A percentile compares a stretch with the other conserved stretches of the same genome.
Evolutionary conservation across 2,329 filamentous ascomycete species (phyloP).

Genomic region (Sporothrix sp.): DNA sequence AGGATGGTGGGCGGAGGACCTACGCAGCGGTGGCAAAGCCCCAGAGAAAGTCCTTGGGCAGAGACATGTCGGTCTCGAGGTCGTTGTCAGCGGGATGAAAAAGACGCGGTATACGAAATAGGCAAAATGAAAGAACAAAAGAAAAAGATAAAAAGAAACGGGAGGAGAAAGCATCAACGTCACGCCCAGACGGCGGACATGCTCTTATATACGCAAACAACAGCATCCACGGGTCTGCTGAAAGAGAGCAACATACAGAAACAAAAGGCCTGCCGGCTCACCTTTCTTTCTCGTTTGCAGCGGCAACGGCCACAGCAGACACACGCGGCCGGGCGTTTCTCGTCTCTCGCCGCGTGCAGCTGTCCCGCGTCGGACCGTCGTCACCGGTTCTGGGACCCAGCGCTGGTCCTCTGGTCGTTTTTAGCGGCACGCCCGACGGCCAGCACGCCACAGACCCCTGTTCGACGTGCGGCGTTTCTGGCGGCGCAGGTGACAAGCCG

Average conservation of each 20-base stretch:
- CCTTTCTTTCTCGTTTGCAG: no score
- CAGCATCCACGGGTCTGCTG: no score
- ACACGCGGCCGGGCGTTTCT: no score
- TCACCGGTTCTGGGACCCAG: conserved; percentile 29
- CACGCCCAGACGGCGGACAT: conserved; percentile 7
- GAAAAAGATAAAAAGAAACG: background rate
- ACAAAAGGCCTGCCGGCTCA: no score
- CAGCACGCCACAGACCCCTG: no score
- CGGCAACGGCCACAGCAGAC: no score
- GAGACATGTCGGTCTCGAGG: conserved; percentile 45
- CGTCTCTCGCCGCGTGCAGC: background rate
- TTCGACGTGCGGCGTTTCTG: no score
- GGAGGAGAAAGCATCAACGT: conserved; percentile 2
- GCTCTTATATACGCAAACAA: conserved; percentile 19
- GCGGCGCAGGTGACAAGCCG: no score
- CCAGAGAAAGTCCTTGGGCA: conserved; percentile 65
- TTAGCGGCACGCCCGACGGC: no score
- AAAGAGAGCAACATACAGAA: background rate
- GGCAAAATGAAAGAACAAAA: background rate
- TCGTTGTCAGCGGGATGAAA: no score
- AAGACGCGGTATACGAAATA: background rate
- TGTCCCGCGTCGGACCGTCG: conserved; percentile 42
- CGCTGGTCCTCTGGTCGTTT: background rate
- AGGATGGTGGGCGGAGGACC: conserved; percentile 26
- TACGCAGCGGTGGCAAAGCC: conserved; percentile 71